Evolutionary conservation across 768 basidiomycete genomes (phyloP).

Genomic region (Leucosporidium creatinivorum): DNA sequence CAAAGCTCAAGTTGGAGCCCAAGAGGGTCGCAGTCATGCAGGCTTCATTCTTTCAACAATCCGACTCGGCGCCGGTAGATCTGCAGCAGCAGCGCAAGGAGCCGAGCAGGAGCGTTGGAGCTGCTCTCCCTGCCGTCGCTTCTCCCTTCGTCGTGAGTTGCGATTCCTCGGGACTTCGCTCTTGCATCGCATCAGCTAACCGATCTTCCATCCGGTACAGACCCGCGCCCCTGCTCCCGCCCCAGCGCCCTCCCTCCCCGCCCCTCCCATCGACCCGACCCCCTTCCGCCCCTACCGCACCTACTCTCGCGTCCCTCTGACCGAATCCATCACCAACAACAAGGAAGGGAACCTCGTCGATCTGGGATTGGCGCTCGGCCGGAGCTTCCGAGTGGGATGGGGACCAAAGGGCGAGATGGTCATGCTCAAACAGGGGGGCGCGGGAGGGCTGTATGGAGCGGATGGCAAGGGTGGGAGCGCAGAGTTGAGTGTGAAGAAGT

Average conservation of each 20-base stretch:
- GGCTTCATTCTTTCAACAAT: conserved; percentile 59
- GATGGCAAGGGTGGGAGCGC: conserved; percentile 63
- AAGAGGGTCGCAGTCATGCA: conserved; percentile 93
- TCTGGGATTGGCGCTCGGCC: conserved; percentile 74
- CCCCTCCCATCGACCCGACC: conserved; percentile 24
- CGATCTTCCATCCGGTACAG: too few relatives aligned
- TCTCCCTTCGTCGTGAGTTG: conserved; percentile 46
- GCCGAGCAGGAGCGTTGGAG: background rate
- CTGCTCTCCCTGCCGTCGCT: background rate
- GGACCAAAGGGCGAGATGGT: conserved; percentile 70
- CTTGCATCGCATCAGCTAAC: too few relatives aligned
- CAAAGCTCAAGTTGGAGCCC: conserved; percentile 67
- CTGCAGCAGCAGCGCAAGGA: background rate
- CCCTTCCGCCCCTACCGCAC: conserved; percentile 26
- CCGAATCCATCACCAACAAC: conserved; percentile 55
- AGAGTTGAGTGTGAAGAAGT: conserved; percentile 4
- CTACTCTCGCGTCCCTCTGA: conserved; percentile 26
- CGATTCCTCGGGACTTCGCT: too few relatives aligned
- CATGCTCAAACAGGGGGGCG: conserved; percentile 60
- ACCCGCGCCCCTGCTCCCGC: conserved; percentile 1
- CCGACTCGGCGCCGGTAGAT: background rate
- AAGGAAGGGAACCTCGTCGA: conserved; percentile 64
- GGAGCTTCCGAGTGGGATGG: conserved; percentile 86
- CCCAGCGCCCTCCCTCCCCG: conserved; percentile 10
- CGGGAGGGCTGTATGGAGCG: conserved; percentile 21